Conservation (phyloP, 164 flowering plant species). For the Macadamia tetraphylla region DNA sequence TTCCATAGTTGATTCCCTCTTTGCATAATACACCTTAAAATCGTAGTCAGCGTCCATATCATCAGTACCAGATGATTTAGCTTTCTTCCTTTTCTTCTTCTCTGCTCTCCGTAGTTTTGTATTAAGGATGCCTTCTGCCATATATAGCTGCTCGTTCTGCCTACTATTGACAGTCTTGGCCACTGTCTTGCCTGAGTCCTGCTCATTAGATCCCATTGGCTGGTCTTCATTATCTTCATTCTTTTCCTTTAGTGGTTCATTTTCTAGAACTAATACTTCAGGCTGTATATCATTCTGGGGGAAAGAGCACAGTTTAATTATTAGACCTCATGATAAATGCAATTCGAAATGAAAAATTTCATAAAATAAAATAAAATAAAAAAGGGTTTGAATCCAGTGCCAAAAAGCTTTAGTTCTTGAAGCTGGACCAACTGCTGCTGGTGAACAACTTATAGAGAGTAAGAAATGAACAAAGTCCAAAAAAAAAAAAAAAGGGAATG, state of each 20-base stretch:
- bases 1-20: constrained; percentile 34
- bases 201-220: constrained; percentile 44
- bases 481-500: too few species aligned
- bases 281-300: constrained; percentile 32
- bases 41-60: constrained; percentile 54
- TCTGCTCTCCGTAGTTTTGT: constrained; percentile 58
- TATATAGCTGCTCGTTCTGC: constrained; percentile 78
- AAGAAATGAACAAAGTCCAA: too few species aligned
- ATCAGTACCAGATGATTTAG: constrained; percentile 27
- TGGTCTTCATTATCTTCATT: constrained; percentile 39
- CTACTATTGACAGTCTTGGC: constrained; percentile 27
- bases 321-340: too few species aligned
- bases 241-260: constrained; percentile 8
- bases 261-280: constrained; percentile 18
- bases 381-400: too few species aligned
- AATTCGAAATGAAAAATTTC: too few species aligned
- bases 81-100: constrained; percentile 57
- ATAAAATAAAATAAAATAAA: too few species aligned
- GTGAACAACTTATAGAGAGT: too few species aligned
- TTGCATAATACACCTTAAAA: constrained; percentile 65
- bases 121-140: constrained; percentile 79
- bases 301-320: background rate
- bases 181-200: constrained; percentile 24
- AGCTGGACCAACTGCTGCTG: too few species aligned
- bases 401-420: too few species aligned